Conservation (phyloP, 768 basidiomycete species). For the Tephrocybe sp. region DNA sequence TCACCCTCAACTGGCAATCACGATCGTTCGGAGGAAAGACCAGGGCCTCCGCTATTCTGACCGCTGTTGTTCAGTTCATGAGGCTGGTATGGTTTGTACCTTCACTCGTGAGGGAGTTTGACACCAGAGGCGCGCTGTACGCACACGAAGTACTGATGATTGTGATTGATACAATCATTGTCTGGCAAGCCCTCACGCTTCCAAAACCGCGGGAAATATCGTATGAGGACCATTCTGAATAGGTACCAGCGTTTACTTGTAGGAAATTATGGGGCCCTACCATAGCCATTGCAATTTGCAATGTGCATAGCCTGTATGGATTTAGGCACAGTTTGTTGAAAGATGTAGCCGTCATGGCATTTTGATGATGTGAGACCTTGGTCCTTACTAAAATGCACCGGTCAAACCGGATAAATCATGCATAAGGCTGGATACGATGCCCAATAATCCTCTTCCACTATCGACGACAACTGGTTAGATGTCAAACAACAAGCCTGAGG, state of each 20-base stretch:
- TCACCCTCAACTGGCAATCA: conserved; percentile 21
- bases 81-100: conserved; percentile 3
- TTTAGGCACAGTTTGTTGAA: no score
- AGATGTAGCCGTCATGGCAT: no score
- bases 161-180: neutral
- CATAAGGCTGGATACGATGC: no score
- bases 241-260: neutral
- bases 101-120: conserved; percentile 1
- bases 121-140: neutral
- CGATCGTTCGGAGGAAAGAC: conserved; percentile 22
- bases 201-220: neutral
- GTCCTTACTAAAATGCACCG: no score
- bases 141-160: neutral
- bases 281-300: no score
- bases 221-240: conserved; percentile 10
- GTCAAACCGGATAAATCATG: no score
- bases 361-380: no score
- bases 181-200: conserved; percentile 10
- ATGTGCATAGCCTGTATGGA: no score
- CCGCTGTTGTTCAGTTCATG: neutral
- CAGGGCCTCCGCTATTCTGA: conserved; percentile 7
- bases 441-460: no score
- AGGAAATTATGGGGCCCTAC: no score
- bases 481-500: neutral
- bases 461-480: no score